These are phyloP conservation scores for Penicillium cinerascens DNA, from an alignment of 495 filamentous ascomycete species.

Conservation along the genomic window DNA sequence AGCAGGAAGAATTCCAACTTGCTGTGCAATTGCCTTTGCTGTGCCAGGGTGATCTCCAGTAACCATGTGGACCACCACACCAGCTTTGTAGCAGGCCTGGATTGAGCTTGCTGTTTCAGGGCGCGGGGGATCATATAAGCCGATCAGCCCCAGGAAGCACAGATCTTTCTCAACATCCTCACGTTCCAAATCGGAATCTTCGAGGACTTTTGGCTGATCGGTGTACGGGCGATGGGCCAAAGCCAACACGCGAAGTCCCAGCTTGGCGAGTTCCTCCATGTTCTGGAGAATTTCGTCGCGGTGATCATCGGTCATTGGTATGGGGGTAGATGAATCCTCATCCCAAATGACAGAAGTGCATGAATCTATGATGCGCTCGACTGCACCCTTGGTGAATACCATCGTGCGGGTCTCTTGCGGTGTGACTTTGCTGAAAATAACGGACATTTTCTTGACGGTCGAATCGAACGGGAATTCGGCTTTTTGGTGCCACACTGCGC, in stretches of 20 bases:
- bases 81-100: slow-evolving; percentile 61
- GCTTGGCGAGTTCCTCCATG: slow-evolving; percentile 51
- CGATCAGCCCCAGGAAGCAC: slow-evolving; percentile 63
- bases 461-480: slow-evolving; percentile 60
- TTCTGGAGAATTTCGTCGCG: slow-evolving; percentile 47
- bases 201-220: slow-evolving; percentile 3
- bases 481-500: slow-evolving; percentile 45
- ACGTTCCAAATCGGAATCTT: slow-evolving; percentile 9
- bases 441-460: slow-evolving; percentile 58
- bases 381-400: slow-evolving; percentile 67
- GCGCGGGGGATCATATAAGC: slow-evolving; percentile 72
- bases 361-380: slow-evolving; percentile 63
- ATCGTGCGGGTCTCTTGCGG: slow-evolving; percentile 14
- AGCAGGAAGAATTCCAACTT: slow-evolving; percentile 69
- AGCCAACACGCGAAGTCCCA: slow-evolving; percentile 56
- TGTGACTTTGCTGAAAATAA: slow-evolving; percentile 42
- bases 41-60: slow-evolving; percentile 77
- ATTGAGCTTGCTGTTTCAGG: slow-evolving; percentile 65
- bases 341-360: slow-evolving; percentile 46
- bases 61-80: slow-evolving; percentile 77
- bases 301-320: slow-evolving; percentile 32
- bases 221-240: slow-evolving; percentile 46
- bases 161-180: slow-evolving; percentile 38
- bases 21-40: slow-evolving; percentile 69
- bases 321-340: slow-evolving; percentile 39